phyloP scores from a whole-genome alignment of 2,329 filamentous ascomycete genomes.

The Cladosporium phlei region DNA sequence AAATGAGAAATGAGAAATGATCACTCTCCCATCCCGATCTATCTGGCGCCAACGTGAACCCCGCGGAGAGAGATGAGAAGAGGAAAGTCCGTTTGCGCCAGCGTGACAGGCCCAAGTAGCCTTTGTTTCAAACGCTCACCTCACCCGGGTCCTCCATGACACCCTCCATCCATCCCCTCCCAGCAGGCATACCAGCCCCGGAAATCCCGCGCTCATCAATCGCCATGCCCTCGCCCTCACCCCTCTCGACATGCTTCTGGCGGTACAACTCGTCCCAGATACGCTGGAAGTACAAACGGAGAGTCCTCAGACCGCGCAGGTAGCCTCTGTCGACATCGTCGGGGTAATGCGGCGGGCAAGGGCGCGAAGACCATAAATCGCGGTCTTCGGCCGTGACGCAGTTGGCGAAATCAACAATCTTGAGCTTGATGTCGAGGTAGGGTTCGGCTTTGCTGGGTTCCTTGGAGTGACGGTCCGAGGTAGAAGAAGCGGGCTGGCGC shows the following conservation, averaged over 20 bases:
- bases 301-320: constrained; percentile 71
- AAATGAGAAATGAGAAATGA: too few species aligned
- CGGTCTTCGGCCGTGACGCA: constrained; percentile 85
- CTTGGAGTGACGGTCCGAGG: neutral
- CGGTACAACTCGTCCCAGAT: constrained; percentile 70
- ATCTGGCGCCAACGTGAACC: too few species aligned
- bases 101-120: neutral
- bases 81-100: too few species aligned
- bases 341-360: constrained; percentile 77
- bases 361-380: constrained; percentile 34
- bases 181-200: constrained; percentile 18
- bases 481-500: constrained; percentile 1
- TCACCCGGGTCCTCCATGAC: constrained; percentile 25
- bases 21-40: too few species aligned
- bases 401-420: constrained; percentile 98
- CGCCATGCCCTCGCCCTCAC: constrained; percentile 34
- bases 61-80: neutral
- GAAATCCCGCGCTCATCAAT: constrained; percentile 25
- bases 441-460: constrained; percentile 14
- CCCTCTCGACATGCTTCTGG: constrained; percentile 28
- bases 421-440: constrained; percentile 66
- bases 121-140: constrained; percentile 21
- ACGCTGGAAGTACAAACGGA: constrained; percentile 78
- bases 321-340: constrained; percentile 83
- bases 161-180: constrained; percentile 24